Base-by-base conservation (phyloP, 257 asterid species). In the Forsythia viridissima region DNA sequence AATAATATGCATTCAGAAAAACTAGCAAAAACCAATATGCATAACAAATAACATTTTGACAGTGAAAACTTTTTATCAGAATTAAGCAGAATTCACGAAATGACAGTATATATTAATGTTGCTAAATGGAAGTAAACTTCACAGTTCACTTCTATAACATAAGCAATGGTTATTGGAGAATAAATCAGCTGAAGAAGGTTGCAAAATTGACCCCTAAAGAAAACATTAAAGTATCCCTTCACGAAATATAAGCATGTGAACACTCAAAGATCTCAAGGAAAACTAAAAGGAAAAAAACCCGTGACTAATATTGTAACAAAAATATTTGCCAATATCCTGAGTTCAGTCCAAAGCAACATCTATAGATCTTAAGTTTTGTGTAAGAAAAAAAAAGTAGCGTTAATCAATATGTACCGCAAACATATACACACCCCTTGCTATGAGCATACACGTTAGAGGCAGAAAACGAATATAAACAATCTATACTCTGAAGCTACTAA, bases 41-140 rank as follows among this genome's bases (percentile, higher is more conserved):
- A 77, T 24, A 57, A 71, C 66, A 84, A 80, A 75, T 18, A 59
- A 41, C 41, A 44, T n/a, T 44, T 66, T 20, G 46, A 39, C 57
- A 10, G 15, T 24, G 74, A 46, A 75, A 18, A 43, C 13, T 59
- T 52, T 21, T 48, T 42, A 39, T 20, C 57, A 72, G 41, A 79
- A 76, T 21, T 59, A 38, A 77, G 75, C 13, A 73, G 38, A 40
- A 75, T 78, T 78, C 51, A 39, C 40, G 76, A 80, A 70, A 72
- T 73, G 68, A 70, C 41, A 7, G 11, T 20, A 59, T 8, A 21
- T 59, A n/a, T 59, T 59, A 20, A 21, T 0, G 1, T 20, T 21
- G 36, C 34, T n/a, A 21, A 59, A 59, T 59, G 9, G 12, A 59
- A 59, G 34, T 59, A 69, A 73, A 42, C 59, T 72, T 74, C 80